A percentile compares a stretch with the other conserved stretches of the same genome.
Conservation (phyloP, 371 early-diverging fungal species). For the Rhizomucor pusillus region DNA sequence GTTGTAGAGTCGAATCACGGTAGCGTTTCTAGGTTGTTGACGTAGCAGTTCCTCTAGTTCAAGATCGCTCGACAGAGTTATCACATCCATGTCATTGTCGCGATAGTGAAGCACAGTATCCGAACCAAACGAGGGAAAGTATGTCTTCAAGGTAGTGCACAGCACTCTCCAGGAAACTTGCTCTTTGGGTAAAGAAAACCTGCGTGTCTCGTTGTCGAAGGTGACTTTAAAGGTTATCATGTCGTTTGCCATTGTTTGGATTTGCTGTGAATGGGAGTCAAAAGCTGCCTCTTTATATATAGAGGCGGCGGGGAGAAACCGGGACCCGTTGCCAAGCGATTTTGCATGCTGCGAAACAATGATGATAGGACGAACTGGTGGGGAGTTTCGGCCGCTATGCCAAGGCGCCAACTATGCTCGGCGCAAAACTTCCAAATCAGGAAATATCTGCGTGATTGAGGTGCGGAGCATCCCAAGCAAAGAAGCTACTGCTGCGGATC, state of each 20-base stretch:
- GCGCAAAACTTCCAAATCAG: no score
- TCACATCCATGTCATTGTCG: constrained; percentile 15
- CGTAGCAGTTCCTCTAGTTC: constrained; percentile 13
- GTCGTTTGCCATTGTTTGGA: not conserved
- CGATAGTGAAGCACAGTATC: constrained; percentile 13
- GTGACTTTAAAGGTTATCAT: constrained; percentile 13
- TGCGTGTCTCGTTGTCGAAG: constrained; percentile 7
- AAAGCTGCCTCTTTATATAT: no score
- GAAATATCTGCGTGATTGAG: no score
- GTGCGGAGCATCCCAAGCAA: no score
- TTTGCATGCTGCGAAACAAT: no score
- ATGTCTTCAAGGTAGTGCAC: constrained; percentile 3
- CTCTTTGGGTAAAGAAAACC: constrained; percentile 6
- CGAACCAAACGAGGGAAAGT: constrained; percentile 3
- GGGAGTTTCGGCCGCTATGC: no score
- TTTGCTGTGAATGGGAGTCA: no score
- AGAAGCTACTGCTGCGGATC: no score
- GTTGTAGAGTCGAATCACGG: constrained; percentile 8
- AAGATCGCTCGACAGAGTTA: constrained; percentile 11
- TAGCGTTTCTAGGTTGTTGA: constrained; percentile 4
- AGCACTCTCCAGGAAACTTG: constrained; percentile 7
- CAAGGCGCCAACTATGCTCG: no score
- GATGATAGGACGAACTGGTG: no score
- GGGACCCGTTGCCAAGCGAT: no score
- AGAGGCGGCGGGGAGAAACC: no score